Evolutionary conservation across 805 yeast species (phyloP).

Genomic region (Wickerhamiella hasegawae): DNA sequence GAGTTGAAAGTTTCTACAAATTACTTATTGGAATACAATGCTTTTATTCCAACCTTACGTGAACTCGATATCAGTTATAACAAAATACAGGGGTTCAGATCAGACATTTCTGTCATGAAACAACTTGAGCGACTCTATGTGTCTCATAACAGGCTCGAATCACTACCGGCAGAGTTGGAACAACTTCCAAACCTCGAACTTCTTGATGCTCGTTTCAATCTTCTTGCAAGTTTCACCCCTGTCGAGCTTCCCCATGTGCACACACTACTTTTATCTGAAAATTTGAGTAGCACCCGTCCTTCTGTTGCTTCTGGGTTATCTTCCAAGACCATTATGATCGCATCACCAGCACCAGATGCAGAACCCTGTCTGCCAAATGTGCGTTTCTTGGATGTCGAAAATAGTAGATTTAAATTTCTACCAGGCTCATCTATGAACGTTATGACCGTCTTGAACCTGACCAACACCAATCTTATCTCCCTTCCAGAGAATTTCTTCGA

Average conservation of each 20-base stretch:
- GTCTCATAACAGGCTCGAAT: constrained; percentile 58
- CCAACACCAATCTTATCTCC: constrained; percentile 68
- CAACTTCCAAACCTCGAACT: constrained; percentile 45
- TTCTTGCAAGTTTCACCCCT: constrained; percentile 23
- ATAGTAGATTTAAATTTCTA: constrained; percentile 21
- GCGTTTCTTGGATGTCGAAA: constrained; percentile 28
- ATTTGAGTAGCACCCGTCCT: constrained; percentile 1
- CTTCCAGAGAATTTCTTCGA: constrained; percentile 49
- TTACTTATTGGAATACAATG: constrained; percentile 36
- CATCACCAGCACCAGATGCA: neutral
- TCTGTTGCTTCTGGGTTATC: neutral
- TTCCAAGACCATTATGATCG: neutral
- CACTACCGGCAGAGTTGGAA: constrained; percentile 46
- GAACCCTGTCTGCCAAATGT: constrained; percentile 9
- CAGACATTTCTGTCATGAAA: constrained; percentile 39
- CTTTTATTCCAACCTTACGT: constrained; percentile 33
- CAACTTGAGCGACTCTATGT: constrained; percentile 55
- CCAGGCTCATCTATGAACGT: constrained; percentile 37
- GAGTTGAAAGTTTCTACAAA: constrained; percentile 12
- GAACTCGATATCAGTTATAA: constrained; percentile 70
- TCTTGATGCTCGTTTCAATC: constrained; percentile 57
- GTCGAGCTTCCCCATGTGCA: constrained; percentile 16
- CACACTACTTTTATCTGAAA: constrained; percentile 15
- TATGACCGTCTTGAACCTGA: constrained; percentile 56
- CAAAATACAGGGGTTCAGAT: constrained; percentile 37